Percentiles rank a stretch among this genome's conserved stretches.
phyloP scores from a whole-genome alignment of 2,329 filamentous ascomycete genomes.

The Talaromyces sp. region DNA sequence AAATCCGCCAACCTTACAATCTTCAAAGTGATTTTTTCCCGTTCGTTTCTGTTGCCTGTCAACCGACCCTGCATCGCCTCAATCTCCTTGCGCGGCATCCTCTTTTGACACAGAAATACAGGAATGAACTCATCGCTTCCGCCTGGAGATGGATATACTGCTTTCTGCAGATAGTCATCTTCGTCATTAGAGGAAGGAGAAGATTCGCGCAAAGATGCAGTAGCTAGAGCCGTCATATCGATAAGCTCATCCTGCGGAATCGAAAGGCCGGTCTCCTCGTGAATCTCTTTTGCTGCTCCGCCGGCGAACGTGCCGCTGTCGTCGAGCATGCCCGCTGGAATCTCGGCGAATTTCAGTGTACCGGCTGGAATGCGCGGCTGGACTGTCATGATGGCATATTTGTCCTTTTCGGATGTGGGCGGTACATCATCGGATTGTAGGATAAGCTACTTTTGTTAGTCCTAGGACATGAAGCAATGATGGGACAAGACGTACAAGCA shows the following conservation, averaged over 20 bases:
- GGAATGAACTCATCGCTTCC: slow-evolving; percentile 60
- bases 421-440: slow-evolving; percentile 52
- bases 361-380: slow-evolving; percentile 59
- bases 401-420: slow-evolving; percentile 37
- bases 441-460: slow-evolving; percentile 42
- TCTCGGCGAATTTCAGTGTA: slow-evolving; percentile 53
- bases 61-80: slow-evolving; percentile 51
- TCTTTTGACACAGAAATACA: slow-evolving; percentile 54
- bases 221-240: slow-evolving; percentile 53
- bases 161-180: slow-evolving; percentile 44
- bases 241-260: slow-evolving; percentile 50
- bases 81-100: slow-evolving; percentile 48
- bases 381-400: slow-evolving; percentile 53
- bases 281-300: slow-evolving; percentile 55
- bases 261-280: slow-evolving; percentile 55
- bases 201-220: slow-evolving; percentile 24
- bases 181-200: slow-evolving; percentile 3
- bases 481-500: slow-evolving; percentile 45
- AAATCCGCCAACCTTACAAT: slow-evolving; percentile 50
- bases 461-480: not conserved
- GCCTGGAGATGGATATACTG: slow-evolving; percentile 54
- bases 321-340: slow-evolving; percentile 61
- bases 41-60: slow-evolving; percentile 53
- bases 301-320: slow-evolving; percentile 52
- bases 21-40: slow-evolving; percentile 59